Evolutionary conservation across 768 basidiomycete genomes (phyloP).

Genomic region (Austroboletus festivus): DNA sequence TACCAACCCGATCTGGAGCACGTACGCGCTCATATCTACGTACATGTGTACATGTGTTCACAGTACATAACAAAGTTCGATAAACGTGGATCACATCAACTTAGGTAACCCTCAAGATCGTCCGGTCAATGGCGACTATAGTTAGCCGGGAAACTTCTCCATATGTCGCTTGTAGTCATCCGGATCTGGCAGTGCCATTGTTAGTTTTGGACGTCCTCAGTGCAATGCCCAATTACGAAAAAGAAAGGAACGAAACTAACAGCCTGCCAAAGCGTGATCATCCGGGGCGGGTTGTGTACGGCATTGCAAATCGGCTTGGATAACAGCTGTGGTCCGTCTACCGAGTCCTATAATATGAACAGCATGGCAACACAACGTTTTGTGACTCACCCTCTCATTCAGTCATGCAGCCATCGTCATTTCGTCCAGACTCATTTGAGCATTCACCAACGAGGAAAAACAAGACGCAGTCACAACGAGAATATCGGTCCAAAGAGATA

Average conservation of each 20-base stretch:
- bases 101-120: no score
- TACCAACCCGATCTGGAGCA: no score
- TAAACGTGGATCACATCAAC: no score
- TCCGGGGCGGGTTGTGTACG: neutral
- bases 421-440: constrained; percentile 5
- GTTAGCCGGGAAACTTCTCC: no score
- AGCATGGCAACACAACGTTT: neutral
- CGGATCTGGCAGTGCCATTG: neutral
- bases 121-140: no score
- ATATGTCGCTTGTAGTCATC: no score
- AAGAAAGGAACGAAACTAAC: no score
- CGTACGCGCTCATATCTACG: no score
- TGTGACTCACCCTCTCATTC: constrained; percentile 10
- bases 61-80: no score
- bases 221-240: no score
- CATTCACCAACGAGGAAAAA: constrained; percentile 14
- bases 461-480: constrained; percentile 28
- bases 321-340: neutral
- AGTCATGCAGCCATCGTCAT: constrained; percentile 13
- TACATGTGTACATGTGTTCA: no score
- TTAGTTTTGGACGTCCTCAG: neutral
- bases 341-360: constrained; percentile 15
- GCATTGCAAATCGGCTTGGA: no score
- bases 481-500: constrained; percentile 23
- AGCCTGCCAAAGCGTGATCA: neutral